These are phyloP conservation scores for Xylariaceae sp. DNA, from an alignment of 2,329 filamentous ascomycete genomes.

Conservation along the genomic window DNA sequence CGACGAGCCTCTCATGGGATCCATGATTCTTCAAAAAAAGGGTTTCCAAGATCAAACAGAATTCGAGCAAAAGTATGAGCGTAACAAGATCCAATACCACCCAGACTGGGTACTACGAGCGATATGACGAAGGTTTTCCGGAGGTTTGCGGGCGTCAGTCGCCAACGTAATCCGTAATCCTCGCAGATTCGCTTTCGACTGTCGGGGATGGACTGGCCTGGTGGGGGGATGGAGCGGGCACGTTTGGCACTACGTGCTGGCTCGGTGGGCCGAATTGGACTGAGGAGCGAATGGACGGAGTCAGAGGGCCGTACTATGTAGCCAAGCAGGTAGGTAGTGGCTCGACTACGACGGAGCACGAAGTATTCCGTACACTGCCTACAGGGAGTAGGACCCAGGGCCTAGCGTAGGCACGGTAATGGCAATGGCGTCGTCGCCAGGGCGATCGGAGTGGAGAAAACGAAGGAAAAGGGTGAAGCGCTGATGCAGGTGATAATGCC, in stretches of 20 bases:
- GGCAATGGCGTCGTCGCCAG: not conserved
- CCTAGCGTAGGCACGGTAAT: too few species aligned
- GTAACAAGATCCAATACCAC: not conserved
- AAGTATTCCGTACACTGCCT: not conserved
- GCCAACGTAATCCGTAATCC: slow-evolving; percentile 24
- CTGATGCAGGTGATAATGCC: not conserved
- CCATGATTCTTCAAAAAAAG: slow-evolving; percentile 21
- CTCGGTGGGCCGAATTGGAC: slow-evolving; percentile 22
- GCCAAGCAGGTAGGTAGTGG: not conserved
- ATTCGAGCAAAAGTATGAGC: not conserved
- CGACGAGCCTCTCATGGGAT: slow-evolving; percentile 30
- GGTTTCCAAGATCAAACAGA: not conserved
- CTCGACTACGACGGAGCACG: not conserved
- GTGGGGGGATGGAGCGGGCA: slow-evolving; percentile 16
- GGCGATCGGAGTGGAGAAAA: slow-evolving; percentile 9
- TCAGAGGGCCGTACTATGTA: not conserved
- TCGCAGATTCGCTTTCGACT: slow-evolving; percentile 17
- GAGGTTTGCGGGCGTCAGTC: slow-evolving; percentile 3
- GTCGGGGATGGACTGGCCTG: slow-evolving; percentile 17
- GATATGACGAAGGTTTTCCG: not conserved
- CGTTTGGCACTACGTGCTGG: slow-evolving; percentile 13
- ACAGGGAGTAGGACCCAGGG: slow-evolving; percentile 1
- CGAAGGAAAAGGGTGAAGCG: not conserved
- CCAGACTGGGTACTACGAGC: not conserved
- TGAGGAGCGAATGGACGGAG: slow-evolving; percentile 14